These are phyloP conservation scores for Dipteronia dyeriana DNA, from an alignment of 345 rosid species.

Conservation along the genomic window DNA sequence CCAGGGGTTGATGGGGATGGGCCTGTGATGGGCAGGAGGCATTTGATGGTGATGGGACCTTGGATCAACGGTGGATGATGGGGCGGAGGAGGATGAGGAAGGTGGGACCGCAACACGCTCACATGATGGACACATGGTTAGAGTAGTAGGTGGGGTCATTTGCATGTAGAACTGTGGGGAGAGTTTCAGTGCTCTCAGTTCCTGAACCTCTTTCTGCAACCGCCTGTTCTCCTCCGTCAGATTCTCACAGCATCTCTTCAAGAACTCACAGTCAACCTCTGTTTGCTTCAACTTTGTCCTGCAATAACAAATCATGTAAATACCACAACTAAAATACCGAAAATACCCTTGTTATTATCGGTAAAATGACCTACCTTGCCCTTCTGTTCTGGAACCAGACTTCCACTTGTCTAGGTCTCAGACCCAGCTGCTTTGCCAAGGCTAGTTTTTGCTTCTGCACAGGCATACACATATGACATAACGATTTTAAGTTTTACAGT, in stretches of 20 bases:
- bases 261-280: constrained; percentile 95
- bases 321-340: background rate
- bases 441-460: constrained; percentile 90
- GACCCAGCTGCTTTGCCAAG: constrained; percentile 82
- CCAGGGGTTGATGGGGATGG: constrained; percentile 59
- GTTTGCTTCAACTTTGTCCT: constrained; percentile 99
- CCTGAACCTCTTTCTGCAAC: constrained; percentile 91
- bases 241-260: constrained; percentile 94
- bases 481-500: background rate
- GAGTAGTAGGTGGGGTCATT: constrained; percentile 96
- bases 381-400: constrained; percentile 99
- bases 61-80: constrained; percentile 31
- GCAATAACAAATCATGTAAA: constrained; percentile 7
- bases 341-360: constrained; percentile 7
- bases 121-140: constrained; percentile 98
- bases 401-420: constrained; percentile 90
- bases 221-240: constrained; percentile 96
- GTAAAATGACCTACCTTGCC: constrained; percentile 64
- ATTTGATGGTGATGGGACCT: constrained; percentile 30
- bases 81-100: constrained; percentile 24
- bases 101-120: constrained; percentile 86
- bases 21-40: constrained; percentile 30
- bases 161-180: constrained; percentile 99
- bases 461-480: background rate
- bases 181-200: constrained; percentile 89